phyloP scores from a whole-genome alignment of 2,329 filamentous ascomycete species.

The Sporothrix globosa region DNA sequence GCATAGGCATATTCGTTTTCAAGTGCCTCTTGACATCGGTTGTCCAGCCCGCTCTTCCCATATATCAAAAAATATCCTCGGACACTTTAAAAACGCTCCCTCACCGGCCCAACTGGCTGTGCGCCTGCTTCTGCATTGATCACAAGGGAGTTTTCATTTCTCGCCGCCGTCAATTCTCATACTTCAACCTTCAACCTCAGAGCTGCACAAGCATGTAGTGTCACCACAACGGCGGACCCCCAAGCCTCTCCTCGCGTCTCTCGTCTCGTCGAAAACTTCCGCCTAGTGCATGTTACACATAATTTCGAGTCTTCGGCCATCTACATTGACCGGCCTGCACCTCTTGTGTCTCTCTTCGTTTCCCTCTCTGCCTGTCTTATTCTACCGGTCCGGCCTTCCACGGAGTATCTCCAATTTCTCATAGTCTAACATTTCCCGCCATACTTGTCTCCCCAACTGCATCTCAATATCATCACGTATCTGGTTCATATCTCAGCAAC shows the following conservation, averaged over 20 bases:
- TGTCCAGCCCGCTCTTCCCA: slow-evolving; percentile 3
- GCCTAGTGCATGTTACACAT: slow-evolving; percentile 7
- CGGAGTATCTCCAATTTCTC: background rate
- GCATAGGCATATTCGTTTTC: background rate
- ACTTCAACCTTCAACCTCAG: background rate
- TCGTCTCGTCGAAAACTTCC: slow-evolving; percentile 1
- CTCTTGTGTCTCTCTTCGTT: background rate
- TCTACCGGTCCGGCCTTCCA: background rate
- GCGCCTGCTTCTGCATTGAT: background rate
- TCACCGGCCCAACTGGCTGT: background rate
- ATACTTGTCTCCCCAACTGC: background rate
- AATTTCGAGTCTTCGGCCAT: slow-evolving; percentile 22
- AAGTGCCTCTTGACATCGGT: background rate
- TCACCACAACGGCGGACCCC: slow-evolving; percentile 28
- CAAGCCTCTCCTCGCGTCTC: slow-evolving; percentile 15
- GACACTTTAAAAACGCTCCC: slow-evolving; percentile 3
- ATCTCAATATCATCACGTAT: background rate
- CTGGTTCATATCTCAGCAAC: background rate
- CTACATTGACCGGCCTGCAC: slow-evolving; percentile 4
- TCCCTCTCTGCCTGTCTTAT: background rate
- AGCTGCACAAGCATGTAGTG: slow-evolving; percentile 24
- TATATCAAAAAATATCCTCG: background rate
- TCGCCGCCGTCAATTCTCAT: background rate
- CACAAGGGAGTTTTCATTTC: background rate
- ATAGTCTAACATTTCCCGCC: background rate